Evolutionary conservation across 441 rosid species (phyloP), one percentile per base, ranked within the genome.

Genomic region (Corymbia calophylla): DNA sequence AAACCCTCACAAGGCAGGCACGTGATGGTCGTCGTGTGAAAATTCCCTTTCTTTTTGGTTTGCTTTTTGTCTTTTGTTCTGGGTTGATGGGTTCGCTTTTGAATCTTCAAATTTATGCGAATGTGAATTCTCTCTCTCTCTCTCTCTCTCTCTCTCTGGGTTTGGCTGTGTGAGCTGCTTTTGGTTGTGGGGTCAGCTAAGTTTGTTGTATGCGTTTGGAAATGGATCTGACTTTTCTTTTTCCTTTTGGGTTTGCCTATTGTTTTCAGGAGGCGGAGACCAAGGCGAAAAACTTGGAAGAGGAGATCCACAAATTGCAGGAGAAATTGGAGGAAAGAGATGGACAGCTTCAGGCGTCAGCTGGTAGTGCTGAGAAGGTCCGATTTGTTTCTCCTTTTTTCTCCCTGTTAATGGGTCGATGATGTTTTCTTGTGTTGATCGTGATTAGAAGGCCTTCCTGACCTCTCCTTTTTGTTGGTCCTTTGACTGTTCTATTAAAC

Each of bases 1-100:
- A 98, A 94, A 92, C 97, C 90, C 88, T 94, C 89, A 94, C 96
- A 23, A 95, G 99, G 92, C 94, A 96, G 99, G 99, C 91, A 93
- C 87, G 94, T 93, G 90, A 87, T 87, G 53, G 64, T 82, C 39
- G 4, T 7, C 11, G 51, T 29, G 23, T 0, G 7, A 21, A 77
- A 39, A 77, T 11, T 44, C 5, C 23, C 17, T 23, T 77, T 44
- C 49, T 77, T 77, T 77, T 77, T 44, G 84, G 51, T 77, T 77
- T 44, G 84, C 84, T 77, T 77, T 77, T 77, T 77, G 84, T 77
- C 84, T 23, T 77, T 77, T 77, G 51, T 12, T 44, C 51, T 77
- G 51, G 84, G 84, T 77, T 27, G 84, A 77, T 12, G n/a, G 51
- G n/a, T 44, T 77, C 25, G 84, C 84, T 77, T 77, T 44, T 77